Evolutionary conservation across 768 basidiomycete species (phyloP).

Genomic region (Hypholoma sublateritium): DNA sequence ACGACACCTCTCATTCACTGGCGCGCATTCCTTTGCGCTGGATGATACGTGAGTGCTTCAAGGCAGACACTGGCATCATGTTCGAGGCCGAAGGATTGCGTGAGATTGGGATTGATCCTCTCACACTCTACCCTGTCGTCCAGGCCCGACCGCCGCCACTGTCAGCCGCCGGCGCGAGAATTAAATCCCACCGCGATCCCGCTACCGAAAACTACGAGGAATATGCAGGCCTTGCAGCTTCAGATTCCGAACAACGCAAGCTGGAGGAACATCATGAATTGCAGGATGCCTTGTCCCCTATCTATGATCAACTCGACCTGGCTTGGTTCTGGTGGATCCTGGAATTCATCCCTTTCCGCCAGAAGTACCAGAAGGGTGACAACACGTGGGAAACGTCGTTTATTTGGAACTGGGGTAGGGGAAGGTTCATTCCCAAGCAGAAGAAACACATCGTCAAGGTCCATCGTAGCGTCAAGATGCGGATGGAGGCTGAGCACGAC

Average conservation of each 20-base stretch:
- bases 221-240: neutral
- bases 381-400: slow-evolving; percentile 13
- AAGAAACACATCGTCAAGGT: slow-evolving; percentile 34
- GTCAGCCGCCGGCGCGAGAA: slow-evolving; percentile 26
- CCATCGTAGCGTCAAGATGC: slow-evolving; percentile 51
- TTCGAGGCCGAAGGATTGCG: slow-evolving; percentile 47
- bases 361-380: slow-evolving; percentile 34
- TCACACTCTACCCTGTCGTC: slow-evolving; percentile 37
- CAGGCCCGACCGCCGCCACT: slow-evolving; percentile 40
- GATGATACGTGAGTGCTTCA: slow-evolving; percentile 73
- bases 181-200: slow-evolving; percentile 21
- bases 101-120: slow-evolving; percentile 36
- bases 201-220: slow-evolving; percentile 1
- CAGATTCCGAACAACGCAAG: neutral
- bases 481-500: slow-evolving; percentile 49
- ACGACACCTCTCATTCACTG: slow-evolving; percentile 39
- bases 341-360: slow-evolving; percentile 27
- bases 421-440: slow-evolving; percentile 36
- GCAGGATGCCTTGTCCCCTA: slow-evolving; percentile 41
- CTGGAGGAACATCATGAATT: slow-evolving; percentile 51
- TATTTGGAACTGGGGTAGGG: slow-evolving; percentile 34
- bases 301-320: slow-evolving; percentile 49
- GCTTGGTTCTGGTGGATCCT: slow-evolving; percentile 45
- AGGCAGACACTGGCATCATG: slow-evolving; percentile 53
- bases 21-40: slow-evolving; percentile 57